Percentiles rank a stretch among this genome's conserved stretches.
Evolutionary conservation across 176 grass and related monocot genomes (phyloP).

Genomic region (Aechmea fasciata): DNA sequence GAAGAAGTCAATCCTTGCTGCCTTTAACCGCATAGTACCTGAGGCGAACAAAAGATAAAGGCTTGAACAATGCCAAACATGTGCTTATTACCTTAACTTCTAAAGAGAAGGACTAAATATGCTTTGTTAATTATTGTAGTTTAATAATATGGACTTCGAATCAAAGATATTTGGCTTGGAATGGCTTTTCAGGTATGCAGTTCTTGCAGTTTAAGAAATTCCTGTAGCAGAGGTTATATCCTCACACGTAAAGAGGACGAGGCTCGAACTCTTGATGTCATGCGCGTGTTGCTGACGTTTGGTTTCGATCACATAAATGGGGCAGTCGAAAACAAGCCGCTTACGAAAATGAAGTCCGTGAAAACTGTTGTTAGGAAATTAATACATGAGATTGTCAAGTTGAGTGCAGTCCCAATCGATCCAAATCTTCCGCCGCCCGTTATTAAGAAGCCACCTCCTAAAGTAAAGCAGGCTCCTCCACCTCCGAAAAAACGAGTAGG

Average conservation of each 20-base stretch:
- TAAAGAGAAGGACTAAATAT: background rate
- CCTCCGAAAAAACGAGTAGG: slow-evolving; percentile 87
- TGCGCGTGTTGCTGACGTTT: slow-evolving; percentile 71
- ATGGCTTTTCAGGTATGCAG: slow-evolving; percentile 72
- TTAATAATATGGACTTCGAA: slow-evolving; percentile 1
- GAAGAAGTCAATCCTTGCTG: no score
- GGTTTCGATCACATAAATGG: slow-evolving; percentile 77
- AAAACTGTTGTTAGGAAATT: slow-evolving; percentile 73
- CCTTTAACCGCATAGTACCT: no score
- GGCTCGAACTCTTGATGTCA: slow-evolving; percentile 85
- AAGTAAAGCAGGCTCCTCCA: slow-evolving; percentile 79
- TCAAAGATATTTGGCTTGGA: slow-evolving; percentile 21
- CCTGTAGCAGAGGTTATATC: slow-evolving; percentile 80
- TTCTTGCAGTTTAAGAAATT: slow-evolving; percentile 67
- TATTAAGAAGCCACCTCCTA: slow-evolving; percentile 61
- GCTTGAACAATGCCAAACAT: no score
- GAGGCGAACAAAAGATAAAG: no score
- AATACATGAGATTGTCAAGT: slow-evolving; percentile 69
- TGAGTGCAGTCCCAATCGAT: slow-evolving; percentile 75
- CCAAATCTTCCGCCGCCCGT: slow-evolving; percentile 73
- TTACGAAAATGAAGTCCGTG: slow-evolving; percentile 67
- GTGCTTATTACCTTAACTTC: background rate
- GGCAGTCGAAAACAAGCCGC: slow-evolving; percentile 71
- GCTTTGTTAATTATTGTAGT: background rate
- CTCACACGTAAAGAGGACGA: slow-evolving; percentile 90